A percentile compares a stretch with the other conserved stretches of the same genome.
Conservation (phyloP, 257 asterid genomes). For the Verbena officinalis region DNA sequence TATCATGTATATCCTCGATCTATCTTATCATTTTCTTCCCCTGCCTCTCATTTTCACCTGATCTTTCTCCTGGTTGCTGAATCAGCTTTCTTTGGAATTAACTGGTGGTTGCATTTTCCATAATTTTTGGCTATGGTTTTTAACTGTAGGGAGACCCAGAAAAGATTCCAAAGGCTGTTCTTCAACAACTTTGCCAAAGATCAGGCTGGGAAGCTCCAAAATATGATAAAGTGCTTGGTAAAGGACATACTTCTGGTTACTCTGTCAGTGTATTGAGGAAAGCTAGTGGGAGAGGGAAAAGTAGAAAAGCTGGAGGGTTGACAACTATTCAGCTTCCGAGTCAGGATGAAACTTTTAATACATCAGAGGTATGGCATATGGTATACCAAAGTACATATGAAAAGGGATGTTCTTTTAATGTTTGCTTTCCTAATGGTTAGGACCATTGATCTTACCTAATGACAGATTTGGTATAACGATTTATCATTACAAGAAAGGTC, state of each 20-base stretch:
- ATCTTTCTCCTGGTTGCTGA: constrained; percentile 19
- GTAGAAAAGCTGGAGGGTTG: constrained; percentile 96
- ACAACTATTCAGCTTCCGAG: constrained; percentile 75
- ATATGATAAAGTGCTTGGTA: constrained; percentile 63
- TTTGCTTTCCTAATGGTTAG: constrained; percentile 1
- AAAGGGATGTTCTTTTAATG: constrained; percentile 11
- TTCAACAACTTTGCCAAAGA: constrained; percentile 95
- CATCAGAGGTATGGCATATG: constrained; percentile 67
- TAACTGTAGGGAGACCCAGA: constrained; percentile 74
- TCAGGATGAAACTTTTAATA: constrained; percentile 48
- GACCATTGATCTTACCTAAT: constrained; percentile 8
- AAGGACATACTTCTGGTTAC: constrained; percentile 56
- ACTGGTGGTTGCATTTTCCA: constrained; percentile 15
- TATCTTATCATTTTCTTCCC: constrained; percentile 13
- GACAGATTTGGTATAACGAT: neutral
- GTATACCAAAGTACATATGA: neutral
- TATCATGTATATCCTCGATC: constrained; percentile 14
- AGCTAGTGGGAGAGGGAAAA: constrained; percentile 98
- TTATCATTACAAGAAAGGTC: neutral
- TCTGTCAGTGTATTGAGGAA: constrained; percentile 77
- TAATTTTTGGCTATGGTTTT: constrained; percentile 5
- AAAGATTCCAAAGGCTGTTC: constrained; percentile 95
- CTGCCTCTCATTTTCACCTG: neutral
- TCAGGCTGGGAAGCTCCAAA: constrained; percentile 98
- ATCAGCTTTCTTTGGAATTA: constrained; percentile 27